phyloP scores from a whole-genome alignment of 2,329 filamentous ascomycete genomes.

The Botrytis pseudocinerea region DNA sequence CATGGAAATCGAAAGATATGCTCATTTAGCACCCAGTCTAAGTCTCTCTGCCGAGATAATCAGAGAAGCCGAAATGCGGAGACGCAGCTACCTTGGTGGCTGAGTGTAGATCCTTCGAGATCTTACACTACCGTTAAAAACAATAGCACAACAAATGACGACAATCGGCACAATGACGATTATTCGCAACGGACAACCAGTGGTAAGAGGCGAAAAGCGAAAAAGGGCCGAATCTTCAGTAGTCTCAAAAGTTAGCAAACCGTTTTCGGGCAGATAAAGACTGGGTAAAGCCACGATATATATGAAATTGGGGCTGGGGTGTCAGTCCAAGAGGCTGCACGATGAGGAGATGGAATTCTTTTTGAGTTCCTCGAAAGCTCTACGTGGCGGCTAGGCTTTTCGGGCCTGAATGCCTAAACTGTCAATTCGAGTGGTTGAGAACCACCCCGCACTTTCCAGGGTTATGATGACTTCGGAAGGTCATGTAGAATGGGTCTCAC shows the following conservation, averaged over 20 bases:
- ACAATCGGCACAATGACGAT: background rate
- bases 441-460: slow-evolving; percentile 4
- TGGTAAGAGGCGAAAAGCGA: slow-evolving; percentile 1
- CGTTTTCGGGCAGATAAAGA: background rate
- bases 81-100: slow-evolving; percentile 59
- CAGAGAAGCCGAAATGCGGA: slow-evolving; percentile 72
- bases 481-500: background rate
- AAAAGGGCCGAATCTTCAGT: slow-evolving; percentile 9
- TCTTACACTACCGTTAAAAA: background rate
- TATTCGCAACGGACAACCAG: background rate
- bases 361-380: background rate
- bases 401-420: slow-evolving; percentile 13
- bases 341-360: background rate
- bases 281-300: slow-evolving; percentile 7
- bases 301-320: background rate
- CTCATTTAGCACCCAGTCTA: slow-evolving; percentile 73
- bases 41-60: slow-evolving; percentile 77
- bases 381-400: slow-evolving; percentile 1
- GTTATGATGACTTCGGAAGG: background rate
- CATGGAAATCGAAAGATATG: slow-evolving; percentile 71
- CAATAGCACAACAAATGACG: background rate
- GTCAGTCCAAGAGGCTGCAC: background rate
- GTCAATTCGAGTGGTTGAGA: background rate
- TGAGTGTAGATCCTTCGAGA: slow-evolving; percentile 11
- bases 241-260: background rate